Evolutionary conservation across 2,329 filamentous ascomycete species (phyloP), one percentile per base, ranked within the genome.

Genomic region (Verticillium nubilum): DNA sequence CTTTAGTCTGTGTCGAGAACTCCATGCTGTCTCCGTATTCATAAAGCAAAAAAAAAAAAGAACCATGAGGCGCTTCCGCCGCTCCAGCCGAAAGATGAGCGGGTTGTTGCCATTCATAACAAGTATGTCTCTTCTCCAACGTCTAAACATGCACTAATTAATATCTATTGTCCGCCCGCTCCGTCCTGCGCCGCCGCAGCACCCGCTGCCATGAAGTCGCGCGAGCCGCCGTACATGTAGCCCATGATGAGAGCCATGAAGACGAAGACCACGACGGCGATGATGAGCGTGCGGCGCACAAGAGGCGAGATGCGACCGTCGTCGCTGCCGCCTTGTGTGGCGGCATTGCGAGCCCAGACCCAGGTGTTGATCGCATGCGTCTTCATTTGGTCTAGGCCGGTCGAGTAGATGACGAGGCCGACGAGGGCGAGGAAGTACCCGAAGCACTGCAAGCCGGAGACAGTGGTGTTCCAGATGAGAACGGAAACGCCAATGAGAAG

Each of bases 401-500:
- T 66, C n/a, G 80, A 82, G 70, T 84, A 85, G 65, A 80, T 75
- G 26, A 78, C 69, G 54, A 84, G 72, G 31, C 80, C 80, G 59
- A 72, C 65, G 19, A 84, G 76, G 58, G 91, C 90, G 67, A 94
- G 83, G 67, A 80, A 78, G 80, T 96, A 96, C 66, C 91, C 91
- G 70, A 93, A 80, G 67, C 86, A 85, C 75, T 96, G 91, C 59
- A 92, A 80, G 26, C 76, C 70, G 23, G 86, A 82, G 69, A 95
- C 88, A 31, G 85, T 82, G 59, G 90, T 91, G 66, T 83, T 79
- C 87, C 91, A 95, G 71, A 94, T 87, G 69, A 91, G 73, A 75
- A 95, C 89, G 58, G 89, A 92, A 60, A 86, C 82, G 62, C 83
- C 78, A 64, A 96, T 90, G 59, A 96, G 86, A 60, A 96, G 85